These are phyloP conservation scores for Sabuloglossum arenarium DNA, from an alignment of 495 filamentous ascomycete species.

Conservation along the genomic window DNA sequence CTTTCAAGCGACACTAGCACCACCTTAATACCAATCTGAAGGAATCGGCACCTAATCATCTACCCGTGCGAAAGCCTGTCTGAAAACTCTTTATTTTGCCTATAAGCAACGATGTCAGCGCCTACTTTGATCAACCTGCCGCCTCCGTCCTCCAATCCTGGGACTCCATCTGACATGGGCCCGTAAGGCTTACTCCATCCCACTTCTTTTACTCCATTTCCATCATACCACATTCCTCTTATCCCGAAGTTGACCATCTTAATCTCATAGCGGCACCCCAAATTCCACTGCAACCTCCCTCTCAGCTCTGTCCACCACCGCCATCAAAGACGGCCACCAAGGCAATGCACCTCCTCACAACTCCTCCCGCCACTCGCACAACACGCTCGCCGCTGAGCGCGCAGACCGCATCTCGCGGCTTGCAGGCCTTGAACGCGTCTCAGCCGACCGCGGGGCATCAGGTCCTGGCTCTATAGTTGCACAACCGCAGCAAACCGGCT, in stretches of 20 bases:
- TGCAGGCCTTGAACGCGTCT: slow-evolving; percentile 63
- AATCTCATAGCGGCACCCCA: slow-evolving; percentile 52
- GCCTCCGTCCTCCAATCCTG: slow-evolving; percentile 60
- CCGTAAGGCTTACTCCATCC: slow-evolving; percentile 38
- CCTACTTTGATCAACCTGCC: slow-evolving; percentile 73
- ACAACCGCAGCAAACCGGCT: slow-evolving; percentile 22
- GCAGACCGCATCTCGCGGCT: slow-evolving; percentile 85
- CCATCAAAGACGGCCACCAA: slow-evolving; percentile 83
- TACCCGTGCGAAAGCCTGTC: background rate
- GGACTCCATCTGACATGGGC: slow-evolving; percentile 70
- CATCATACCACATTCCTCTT: background rate
- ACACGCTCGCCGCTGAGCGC: slow-evolving; percentile 68
- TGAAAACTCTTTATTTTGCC: background rate
- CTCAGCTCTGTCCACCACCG: slow-evolving; percentile 70
- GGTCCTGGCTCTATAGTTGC: background rate
- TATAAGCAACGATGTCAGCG: slow-evolving; percentile 13
- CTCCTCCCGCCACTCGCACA: slow-evolving; percentile 28
- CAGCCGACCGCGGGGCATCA: slow-evolving; percentile 31
- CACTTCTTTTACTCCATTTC: slow-evolving; percentile 5
- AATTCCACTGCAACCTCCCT: slow-evolving; percentile 73
- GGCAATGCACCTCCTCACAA: slow-evolving; percentile 35
- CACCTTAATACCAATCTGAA: no score
- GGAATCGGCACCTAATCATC: background rate
- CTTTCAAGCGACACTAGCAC: no score
- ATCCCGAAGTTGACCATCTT: background rate